Base-by-base conservation (phyloP, 345 rosid species). In the Salix koriyanagi region DNA sequence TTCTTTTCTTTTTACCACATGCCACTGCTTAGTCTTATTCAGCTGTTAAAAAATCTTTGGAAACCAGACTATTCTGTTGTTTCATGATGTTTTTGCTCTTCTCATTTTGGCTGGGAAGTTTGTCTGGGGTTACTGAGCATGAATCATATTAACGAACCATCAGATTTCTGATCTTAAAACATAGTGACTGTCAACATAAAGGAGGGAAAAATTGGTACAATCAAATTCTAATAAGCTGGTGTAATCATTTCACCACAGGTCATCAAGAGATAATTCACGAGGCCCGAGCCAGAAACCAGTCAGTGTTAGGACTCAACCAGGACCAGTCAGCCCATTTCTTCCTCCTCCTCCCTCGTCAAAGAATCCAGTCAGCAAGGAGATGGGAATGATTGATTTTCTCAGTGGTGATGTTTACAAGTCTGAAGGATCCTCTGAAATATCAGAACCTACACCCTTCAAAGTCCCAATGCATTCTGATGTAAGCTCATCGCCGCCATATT, bases 341-440 rank as follows among this genome's bases (percentile, higher is more conserved):
- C 94, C 94, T 64, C 98, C 99, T 64, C 99, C 98, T 65, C 97
- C 97, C 78, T 73, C 91, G 18, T 83, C 99, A 15, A 86, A 88
- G 89, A 90, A 83, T 78, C 96, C 93, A 46, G 90, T 89, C 62
- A 79, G 75, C 37, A 71, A 76, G 41, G 89, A 87, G 39, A 77
- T 93, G 19, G 83, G 85, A 48, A 12, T 81, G 72, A 66, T 88
- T 71, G 99, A 95, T 81, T 95, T 84, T 83, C 99, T 95, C 81
- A 95, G 99, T 79, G 99, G 99, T 21, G 98, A 95, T 70, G 73
- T 72, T 69, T 95, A 90, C 88, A 89, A 86, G 79, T 87, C 88
- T 37, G 88, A 83, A 79, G 91, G 72, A 65, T 75, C 84, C 67
- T 76, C 89, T 7, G 86, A 73, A 65, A 71, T 67, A 72, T 64